These are phyloP conservation scores for Gaeumannomyces tritici DNA, from an alignment of 2,329 filamentous ascomycete genomes.

Conservation along the genomic window DNA sequence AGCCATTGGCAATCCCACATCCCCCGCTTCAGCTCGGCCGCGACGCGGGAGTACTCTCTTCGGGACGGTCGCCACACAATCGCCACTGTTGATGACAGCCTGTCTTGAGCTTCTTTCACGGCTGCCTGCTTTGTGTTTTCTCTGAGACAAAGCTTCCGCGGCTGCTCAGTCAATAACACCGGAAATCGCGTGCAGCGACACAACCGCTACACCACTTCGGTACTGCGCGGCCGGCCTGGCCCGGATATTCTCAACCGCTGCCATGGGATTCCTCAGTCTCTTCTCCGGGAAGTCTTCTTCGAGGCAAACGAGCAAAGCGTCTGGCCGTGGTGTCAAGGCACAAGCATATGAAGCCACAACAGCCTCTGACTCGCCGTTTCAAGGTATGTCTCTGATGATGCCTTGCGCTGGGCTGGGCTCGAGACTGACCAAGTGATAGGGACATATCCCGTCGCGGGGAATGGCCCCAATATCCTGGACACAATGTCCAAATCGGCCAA, in stretches of 20 bases:
- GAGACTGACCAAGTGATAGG: conserved; percentile 16
- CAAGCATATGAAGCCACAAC: conserved; percentile 12
- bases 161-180: neutral
- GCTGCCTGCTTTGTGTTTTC: neutral
- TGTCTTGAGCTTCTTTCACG: neutral
- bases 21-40: neutral
- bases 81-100: neutral
- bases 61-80: neutral
- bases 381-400: conserved; percentile 11
- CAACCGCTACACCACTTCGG: neutral
- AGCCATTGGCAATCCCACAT: neutral
- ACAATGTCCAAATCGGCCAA: conserved; percentile 22
- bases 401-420: neutral
- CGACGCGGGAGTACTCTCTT: neutral
- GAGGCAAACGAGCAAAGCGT: conserved; percentile 8
- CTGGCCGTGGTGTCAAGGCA: conserved; percentile 8
- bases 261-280: conserved; percentile 22
- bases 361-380: conserved; percentile 10
- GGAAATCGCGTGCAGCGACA: no score
- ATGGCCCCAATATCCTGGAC: conserved; percentile 26
- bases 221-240: neutral
- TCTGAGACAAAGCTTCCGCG: neutral
- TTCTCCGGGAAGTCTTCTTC: conserved; percentile 13
- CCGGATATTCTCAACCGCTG: neutral
- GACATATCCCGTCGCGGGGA: conserved; percentile 28